Base-by-base conservation (phyloP, 139 green algal species). In the Micractinium sp. region DNA sequence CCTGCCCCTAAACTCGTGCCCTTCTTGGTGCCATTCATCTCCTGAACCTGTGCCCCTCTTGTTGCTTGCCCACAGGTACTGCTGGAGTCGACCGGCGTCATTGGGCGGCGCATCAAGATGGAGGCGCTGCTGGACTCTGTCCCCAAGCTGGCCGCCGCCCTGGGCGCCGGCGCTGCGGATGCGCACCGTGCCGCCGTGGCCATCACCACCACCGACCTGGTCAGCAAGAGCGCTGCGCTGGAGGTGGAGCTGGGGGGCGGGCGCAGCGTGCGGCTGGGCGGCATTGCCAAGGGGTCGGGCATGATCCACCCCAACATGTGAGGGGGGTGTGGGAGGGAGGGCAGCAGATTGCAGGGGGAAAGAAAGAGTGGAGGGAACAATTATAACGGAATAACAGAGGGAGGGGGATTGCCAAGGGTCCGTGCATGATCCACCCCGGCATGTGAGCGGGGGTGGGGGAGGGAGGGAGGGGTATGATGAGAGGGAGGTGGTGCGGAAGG, bases 271-370 rank as follows among this genome's bases (percentile, higher is more conserved):
- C 86, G 92, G 23, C 91, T 99, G 60, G 98, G 98, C 29, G 98
- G 98, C 82, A 98, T 99, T 90, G 95, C 95, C 87, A 99, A 99
- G 93, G 98, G 98, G 39, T 97, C 92, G 13, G 98, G 98, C 74
- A 99, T 99, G 98, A 99, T 99, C 89, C 98, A 99, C 93, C 98
- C 98, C 85, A 99, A 99, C 95, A 99, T 99, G 98, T 88, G 85
- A 56, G 85, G 29, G 27, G 78, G 39, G 39, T 22, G 13, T 38
- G 47, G 79, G 47, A 15, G 79, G 76, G 1, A 35, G 19, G 69
- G 14, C 12, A 23, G 20, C 9, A 12, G 63, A 12, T 27, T 27
- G 63, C 9, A 71, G 63, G 27, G 27, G 69, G 3, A 16, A 77
- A 12, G 22, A 77, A 20, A 35, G 27, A n/a, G 22, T n/a, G 39